phyloP scores from a whole-genome alignment of 169 alveolate species.

The Eimeria sp. region DNA sequence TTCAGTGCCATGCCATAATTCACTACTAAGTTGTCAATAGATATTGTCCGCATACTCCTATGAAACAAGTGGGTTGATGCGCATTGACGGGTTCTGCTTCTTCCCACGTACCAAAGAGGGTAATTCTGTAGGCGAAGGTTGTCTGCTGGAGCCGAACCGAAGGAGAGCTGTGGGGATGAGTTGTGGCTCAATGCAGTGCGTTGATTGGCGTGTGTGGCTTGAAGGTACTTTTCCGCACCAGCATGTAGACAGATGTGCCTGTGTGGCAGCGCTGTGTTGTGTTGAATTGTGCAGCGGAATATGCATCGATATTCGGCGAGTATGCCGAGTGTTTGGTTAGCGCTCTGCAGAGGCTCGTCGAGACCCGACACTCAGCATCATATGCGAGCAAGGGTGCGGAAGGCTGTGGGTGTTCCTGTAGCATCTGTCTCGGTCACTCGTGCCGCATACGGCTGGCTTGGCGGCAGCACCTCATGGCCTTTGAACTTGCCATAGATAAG shows the following conservation, averaged over 20 bases:
- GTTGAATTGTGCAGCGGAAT: constrained; percentile 55
- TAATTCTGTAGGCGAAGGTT: not conserved
- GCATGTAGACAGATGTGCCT: not conserved
- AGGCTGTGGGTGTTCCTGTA: constrained; percentile 61
- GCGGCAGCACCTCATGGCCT: constrained; percentile 66
- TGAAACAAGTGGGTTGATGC: not conserved
- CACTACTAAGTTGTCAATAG: not conserved
- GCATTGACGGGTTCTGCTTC: not conserved
- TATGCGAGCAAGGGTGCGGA: not conserved
- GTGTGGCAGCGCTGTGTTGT: not conserved
- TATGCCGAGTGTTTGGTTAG: constrained; percentile 49
- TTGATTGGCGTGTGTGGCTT: not conserved
- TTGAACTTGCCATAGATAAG: constrained; percentile 40
- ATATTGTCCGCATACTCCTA: not conserved
- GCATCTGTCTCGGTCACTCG: constrained; percentile 37
- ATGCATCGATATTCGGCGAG: constrained; percentile 34
- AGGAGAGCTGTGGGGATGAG: not conserved
- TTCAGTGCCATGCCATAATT: not conserved
- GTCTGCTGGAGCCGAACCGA: not conserved
- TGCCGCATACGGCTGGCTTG: constrained; percentile 60
- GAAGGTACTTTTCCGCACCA: not conserved
- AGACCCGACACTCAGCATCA: constrained; percentile 41
- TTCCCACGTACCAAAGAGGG: not conserved
- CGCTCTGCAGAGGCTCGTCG: constrained; percentile 37
- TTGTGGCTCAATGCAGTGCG: not conserved